Evolutionary conservation across 139 green algal genomes (phyloP).

Genomic region (Chlorella ohadii): DNA sequence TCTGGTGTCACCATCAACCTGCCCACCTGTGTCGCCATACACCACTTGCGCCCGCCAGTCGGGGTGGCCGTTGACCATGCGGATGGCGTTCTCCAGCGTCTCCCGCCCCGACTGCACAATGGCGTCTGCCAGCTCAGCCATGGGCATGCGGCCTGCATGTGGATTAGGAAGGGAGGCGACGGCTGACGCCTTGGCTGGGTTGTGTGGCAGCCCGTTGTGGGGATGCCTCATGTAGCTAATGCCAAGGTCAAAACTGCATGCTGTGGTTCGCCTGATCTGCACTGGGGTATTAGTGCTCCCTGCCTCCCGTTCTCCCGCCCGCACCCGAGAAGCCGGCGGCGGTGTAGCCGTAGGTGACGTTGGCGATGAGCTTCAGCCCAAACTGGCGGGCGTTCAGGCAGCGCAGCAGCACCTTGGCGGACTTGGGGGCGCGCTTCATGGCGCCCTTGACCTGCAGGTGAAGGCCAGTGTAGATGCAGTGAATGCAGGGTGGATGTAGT

Average conservation of each 20-base stretch:
- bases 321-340: constrained; percentile 77
- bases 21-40: constrained; percentile 81
- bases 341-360: constrained; percentile 94
- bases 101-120: constrained; percentile 90
- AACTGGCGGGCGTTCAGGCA: constrained; percentile 96
- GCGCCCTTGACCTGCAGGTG: constrained; percentile 69
- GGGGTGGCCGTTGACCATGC: constrained; percentile 72
- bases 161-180: background rate
- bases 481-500: no score
- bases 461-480: background rate
- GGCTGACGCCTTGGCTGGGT: no score
- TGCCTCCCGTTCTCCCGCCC: background rate
- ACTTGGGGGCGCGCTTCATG: constrained; percentile 80
- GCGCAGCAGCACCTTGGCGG: constrained; percentile 80
- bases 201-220: no score
- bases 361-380: constrained; percentile 97
- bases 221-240: no score
- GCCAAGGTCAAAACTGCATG: no score
- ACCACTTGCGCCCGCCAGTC: constrained; percentile 81
- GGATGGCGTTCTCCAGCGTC: constrained; percentile 93
- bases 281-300: no score
- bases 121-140: constrained; percentile 95
- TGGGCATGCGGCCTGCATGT: constrained; percentile 89
- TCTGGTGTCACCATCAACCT: no score
- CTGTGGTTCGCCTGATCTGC: no score